phyloP scores from a whole-genome alignment of 768 basidiomycete genomes.

The Leccinum disarticulatum region DNA sequence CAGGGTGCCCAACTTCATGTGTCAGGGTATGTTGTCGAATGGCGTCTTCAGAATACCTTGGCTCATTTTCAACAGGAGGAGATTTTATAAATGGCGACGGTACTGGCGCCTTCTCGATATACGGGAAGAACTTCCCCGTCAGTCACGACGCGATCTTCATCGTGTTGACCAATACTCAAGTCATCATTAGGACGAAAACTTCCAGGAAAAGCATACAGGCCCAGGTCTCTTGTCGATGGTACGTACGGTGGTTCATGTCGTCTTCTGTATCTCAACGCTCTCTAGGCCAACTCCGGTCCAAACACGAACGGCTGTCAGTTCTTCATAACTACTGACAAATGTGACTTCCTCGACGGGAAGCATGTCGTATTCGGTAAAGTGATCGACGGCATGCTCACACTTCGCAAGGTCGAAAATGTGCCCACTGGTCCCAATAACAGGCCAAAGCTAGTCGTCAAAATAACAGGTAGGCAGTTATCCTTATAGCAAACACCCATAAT shows the following conservation, averaged over 20 bases:
- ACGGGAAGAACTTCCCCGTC: slow-evolving; percentile 91
- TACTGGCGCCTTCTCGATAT: slow-evolving; percentile 95
- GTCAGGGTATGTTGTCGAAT: slow-evolving; percentile 59
- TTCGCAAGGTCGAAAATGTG: slow-evolving; percentile 95
- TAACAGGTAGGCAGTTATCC: slow-evolving; percentile 59
- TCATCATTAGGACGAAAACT: slow-evolving; percentile 82
- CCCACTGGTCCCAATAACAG: slow-evolving; percentile 88
- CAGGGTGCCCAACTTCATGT: slow-evolving; percentile 94
- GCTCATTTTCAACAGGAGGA: slow-evolving; percentile 54
- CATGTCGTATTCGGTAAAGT: slow-evolving; percentile 93
- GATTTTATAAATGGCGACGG: slow-evolving; percentile 96
- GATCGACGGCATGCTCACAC: slow-evolving; percentile 90
- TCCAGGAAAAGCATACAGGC: slow-evolving; percentile 81
- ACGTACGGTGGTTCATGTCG: slow-evolving; percentile 37
- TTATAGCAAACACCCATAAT: neutral
- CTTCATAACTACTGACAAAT: slow-evolving; percentile 94
- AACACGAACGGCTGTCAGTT: slow-evolving; percentile 98
- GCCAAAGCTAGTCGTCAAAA: slow-evolving; percentile 86
- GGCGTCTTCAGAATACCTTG: neutral
- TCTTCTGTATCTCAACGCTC: neutral
- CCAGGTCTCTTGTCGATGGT: slow-evolving; percentile 94
- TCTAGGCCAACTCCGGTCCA: slow-evolving; percentile 90
- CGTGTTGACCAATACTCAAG: neutral
- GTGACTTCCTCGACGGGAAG: slow-evolving; percentile 94
- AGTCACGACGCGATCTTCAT: slow-evolving; percentile 17